These are phyloP conservation scores for Aspergillus leporis DNA, from an alignment of 495 filamentous ascomycete genomes.

Conservation along the genomic window DNA sequence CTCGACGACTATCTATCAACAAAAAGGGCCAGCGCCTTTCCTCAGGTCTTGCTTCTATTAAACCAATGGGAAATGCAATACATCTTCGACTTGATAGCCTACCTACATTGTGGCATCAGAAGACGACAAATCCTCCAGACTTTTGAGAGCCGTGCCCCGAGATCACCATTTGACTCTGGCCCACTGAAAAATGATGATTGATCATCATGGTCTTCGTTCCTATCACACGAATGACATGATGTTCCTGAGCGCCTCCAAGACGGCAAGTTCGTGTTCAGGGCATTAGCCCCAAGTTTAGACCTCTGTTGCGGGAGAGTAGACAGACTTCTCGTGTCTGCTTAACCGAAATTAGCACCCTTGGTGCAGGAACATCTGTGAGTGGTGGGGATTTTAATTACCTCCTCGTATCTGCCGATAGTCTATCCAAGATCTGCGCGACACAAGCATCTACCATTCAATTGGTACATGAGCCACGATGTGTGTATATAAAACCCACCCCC, in stretches of 20 bases:
- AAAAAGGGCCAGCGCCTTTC: too few species aligned
- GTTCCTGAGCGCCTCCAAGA: not conserved
- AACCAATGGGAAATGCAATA: too few species aligned
- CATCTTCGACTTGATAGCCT: too few species aligned
- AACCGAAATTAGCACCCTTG: not conserved
- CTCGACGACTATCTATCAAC: too few species aligned
- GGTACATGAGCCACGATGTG: not conserved
- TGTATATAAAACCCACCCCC: not conserved
- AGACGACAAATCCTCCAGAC: too few species aligned
- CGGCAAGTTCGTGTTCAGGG: not conserved
- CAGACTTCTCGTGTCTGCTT: not conserved
- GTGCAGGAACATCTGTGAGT: not conserved
- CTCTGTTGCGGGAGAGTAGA: not conserved
- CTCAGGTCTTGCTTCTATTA: too few species aligned
- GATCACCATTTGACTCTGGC: not conserved
- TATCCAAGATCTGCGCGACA: not conserved
- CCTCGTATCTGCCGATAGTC: not conserved
- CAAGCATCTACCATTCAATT: not conserved
- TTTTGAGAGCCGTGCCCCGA: too few species aligned
- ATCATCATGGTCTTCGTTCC: not conserved
- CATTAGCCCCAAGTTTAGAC: constrained; percentile 1
- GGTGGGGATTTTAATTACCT: not conserved
- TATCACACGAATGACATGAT: not conserved
- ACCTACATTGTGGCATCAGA: too few species aligned
- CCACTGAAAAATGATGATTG: not conserved